Evolutionary conservation across 306 rosid species (phyloP), one percentile per base, ranked within the genome.

Genomic region (Cucurbita pepo): DNA sequence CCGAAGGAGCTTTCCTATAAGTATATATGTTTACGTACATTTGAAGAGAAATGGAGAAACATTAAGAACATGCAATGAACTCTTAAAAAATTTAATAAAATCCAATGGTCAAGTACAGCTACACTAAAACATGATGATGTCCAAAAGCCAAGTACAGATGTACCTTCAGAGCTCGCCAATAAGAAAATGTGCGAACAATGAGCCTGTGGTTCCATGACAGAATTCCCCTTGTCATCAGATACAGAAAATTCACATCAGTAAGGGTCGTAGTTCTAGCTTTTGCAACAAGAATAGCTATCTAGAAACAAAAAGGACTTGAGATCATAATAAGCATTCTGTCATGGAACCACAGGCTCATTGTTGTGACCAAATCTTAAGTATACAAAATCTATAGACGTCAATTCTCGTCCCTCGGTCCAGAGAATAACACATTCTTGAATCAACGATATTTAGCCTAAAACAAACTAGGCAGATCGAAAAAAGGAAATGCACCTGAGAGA

Each of bases 111-210:
- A 64, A 19, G 53, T 64, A 38, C 21, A 16, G 8, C 16, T 16
- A 61, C 48, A 61, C 48, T 61, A 55, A n/a, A 60, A 64, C 34
- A 30, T 30, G 34, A 30, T 30, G 34, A 2, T 30, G 34, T 30
- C 34, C 34, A 30, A 30, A 30, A 2, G 34, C 3, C 34, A 30
- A 30, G 34, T 30, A 30, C 38, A 60, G 55, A 53, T 38, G 19
- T 71, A 94, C 99, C 96, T 91, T 85, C 44, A 86, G 81, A 63
- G 97, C 99, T 73, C 96, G 89, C 97, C 99, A 91, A 71, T 94
- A 92, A 77, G 99, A 94, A 74, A 89, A 91, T 37, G 92, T 70
- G 57, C 99, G 97, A 64, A 80, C n/a, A n/a, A n/a, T n/a, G n/a
- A n/a, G n/a, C n/a, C n/a, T n/a, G n/a, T n/a, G n/a, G n/a, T n/a